phyloP scores from a whole-genome alignment of 805 yeast species.

The Saccharomycopsis babjevae region DNA sequence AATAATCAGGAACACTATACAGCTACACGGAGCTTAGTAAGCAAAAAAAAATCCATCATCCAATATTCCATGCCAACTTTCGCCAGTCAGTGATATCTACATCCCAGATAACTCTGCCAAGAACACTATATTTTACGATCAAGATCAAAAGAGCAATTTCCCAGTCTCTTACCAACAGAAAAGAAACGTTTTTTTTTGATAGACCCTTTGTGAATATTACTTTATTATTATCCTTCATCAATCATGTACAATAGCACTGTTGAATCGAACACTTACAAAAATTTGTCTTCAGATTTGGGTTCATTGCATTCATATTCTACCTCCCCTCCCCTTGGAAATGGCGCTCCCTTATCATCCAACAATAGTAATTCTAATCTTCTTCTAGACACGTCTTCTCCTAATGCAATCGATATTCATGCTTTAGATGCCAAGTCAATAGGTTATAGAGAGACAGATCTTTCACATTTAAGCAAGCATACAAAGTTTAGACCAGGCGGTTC shows the following conservation, averaged over 20 bases:
- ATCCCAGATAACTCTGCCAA: background rate
- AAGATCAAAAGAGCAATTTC: background rate
- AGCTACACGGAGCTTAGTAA: no score
- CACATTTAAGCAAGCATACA: slow-evolving; percentile 8
- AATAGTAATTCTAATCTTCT: background rate
- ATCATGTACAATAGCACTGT: background rate
- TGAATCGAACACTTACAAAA: background rate
- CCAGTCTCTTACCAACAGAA: no score
- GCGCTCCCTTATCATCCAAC: background rate
- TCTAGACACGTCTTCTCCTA: background rate
- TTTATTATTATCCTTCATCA: no score
- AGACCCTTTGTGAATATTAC: no score
- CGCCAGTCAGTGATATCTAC: background rate
- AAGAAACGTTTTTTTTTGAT: no score
- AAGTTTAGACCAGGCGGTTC: slow-evolving; percentile 18
- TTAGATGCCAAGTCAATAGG: slow-evolving; percentile 10
- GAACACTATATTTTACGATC: background rate
- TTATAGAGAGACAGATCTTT: slow-evolving; percentile 15
- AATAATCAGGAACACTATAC: no score
- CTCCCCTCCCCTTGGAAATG: background rate
- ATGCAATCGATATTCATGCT: slow-evolving; percentile 1
- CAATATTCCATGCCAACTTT: background rate
- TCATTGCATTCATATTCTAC: background rate
- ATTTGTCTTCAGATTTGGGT: background rate
- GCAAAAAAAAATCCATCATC: background rate